phyloP scores from a whole-genome alignment of 495 filamentous ascomycete genomes.

The Penicillium diatomitis region DNA sequence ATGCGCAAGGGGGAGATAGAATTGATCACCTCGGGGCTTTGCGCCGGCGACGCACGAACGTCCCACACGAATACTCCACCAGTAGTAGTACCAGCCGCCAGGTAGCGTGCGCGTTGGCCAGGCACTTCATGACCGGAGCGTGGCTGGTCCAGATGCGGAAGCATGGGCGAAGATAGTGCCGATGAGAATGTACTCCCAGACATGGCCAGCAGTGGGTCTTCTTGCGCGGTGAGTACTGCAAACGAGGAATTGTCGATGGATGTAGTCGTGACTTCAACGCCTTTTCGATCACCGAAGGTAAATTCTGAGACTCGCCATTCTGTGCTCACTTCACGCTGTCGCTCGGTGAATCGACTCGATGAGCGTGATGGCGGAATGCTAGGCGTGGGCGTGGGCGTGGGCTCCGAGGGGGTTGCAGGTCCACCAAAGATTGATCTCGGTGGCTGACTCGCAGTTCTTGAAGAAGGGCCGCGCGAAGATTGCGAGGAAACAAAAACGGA shows the following conservation, averaged over 20 bases:
- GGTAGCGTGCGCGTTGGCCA: slow-evolving; percentile 70
- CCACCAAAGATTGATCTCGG: slow-evolving; percentile 32
- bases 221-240: slow-evolving; percentile 57
- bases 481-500: slow-evolving; percentile 6
- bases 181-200: slow-evolving; percentile 50
- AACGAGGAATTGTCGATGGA: slow-evolving; percentile 70
- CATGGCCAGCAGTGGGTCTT: slow-evolving; percentile 62
- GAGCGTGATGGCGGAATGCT: slow-evolving; percentile 22
- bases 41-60: slow-evolving; percentile 53
- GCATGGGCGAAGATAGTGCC: slow-evolving; percentile 45
- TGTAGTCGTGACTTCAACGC: slow-evolving; percentile 55
- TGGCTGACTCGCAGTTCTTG: neutral
- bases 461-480: neutral
- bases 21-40: slow-evolving; percentile 40
- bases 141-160: slow-evolving; percentile 38
- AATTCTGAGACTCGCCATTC: slow-evolving; percentile 57
- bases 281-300: slow-evolving; percentile 41
- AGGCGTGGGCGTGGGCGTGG: neutral
- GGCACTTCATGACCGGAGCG: slow-evolving; percentile 50
- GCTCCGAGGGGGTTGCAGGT: slow-evolving; percentile 6
- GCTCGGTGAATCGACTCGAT: slow-evolving; percentile 13
- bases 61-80: slow-evolving; percentile 81
- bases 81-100: slow-evolving; percentile 73
- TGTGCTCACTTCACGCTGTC: slow-evolving; percentile 14
- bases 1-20: slow-evolving; percentile 58